These are phyloP conservation scores for Acacia pycnantha DNA, from an alignment of 331 rosid genomes.

Conservation along the genomic window DNA sequence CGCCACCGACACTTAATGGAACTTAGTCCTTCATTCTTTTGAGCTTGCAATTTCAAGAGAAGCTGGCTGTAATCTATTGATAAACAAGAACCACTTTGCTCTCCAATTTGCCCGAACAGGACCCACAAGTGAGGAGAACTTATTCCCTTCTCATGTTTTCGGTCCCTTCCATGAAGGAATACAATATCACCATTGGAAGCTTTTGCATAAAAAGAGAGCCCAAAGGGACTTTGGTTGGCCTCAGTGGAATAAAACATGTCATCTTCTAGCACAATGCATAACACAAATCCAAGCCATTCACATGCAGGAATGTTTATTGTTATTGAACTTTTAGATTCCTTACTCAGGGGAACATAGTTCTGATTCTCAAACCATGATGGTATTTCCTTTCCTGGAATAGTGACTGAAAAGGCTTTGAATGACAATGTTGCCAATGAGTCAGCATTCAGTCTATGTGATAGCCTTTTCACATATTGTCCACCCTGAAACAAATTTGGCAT, in stretches of 20 bases:
- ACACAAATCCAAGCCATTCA: background rate
- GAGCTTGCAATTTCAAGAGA: background rate
- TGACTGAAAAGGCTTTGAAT: background rate
- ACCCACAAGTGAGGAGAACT: background rate
- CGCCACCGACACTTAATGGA: background rate
- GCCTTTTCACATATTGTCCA: background rate
- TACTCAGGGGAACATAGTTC: background rate
- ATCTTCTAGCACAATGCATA: background rate
- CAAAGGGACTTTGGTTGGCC: background rate
- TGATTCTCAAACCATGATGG: background rate
- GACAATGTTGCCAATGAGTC: background rate
- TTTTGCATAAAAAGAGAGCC: background rate
- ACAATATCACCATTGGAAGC: background rate
- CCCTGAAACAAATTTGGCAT: background rate
- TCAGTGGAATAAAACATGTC: background rate
- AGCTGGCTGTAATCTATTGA: background rate
- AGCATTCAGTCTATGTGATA: background rate
- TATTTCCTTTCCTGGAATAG: background rate
- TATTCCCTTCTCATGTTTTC: background rate
- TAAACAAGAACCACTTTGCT: background rate
- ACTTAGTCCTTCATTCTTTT: background rate
- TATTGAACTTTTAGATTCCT: background rate
- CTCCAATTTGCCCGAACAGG: background rate
- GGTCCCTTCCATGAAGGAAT: background rate
- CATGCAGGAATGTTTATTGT: background rate